Evolutionary conservation across 352 stramenopile species (phyloP).

Genomic region (Phytophthora colocasiae): DNA sequence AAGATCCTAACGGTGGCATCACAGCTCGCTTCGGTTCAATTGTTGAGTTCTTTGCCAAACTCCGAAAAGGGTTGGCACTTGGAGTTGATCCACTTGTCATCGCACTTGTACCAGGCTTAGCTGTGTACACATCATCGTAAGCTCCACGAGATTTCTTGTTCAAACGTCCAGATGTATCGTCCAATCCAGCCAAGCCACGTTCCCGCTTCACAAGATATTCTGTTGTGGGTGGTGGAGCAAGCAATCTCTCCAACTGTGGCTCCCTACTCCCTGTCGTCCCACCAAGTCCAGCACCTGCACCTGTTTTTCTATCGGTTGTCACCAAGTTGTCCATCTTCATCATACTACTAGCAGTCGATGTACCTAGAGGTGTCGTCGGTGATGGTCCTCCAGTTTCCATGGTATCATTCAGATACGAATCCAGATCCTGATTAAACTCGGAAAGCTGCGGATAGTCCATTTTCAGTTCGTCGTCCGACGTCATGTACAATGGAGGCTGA

Average conservation of each 20-base stretch:
- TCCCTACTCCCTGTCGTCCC: slow-evolving; percentile 28
- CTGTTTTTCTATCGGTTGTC: slow-evolving; percentile 24
- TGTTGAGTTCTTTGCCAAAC: slow-evolving; percentile 40
- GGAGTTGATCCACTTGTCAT: slow-evolving; percentile 4
- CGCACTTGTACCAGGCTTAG: slow-evolving; percentile 8
- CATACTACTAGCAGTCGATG: slow-evolving; percentile 17
- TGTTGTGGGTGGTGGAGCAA: slow-evolving; percentile 22
- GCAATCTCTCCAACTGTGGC: slow-evolving; percentile 52
- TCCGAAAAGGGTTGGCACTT: slow-evolving; percentile 41
- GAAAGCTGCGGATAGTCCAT: slow-evolving; percentile 74
- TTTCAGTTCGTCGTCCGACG: slow-evolving; percentile 72
- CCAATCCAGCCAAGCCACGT: slow-evolving; percentile 2
- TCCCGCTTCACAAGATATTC: slow-evolving; percentile 52
- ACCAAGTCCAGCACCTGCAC: not conserved
- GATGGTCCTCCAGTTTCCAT: slow-evolving; percentile 58
- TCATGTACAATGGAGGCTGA: slow-evolving; percentile 46
- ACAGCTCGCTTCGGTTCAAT: slow-evolving; percentile 51
- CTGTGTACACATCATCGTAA: slow-evolving; percentile 23
- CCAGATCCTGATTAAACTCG: slow-evolving; percentile 81
- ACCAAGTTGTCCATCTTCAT: slow-evolving; percentile 48
- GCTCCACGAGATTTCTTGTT: slow-evolving; percentile 24
- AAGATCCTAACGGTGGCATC: slow-evolving; percentile 25
- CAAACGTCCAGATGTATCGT: slow-evolving; percentile 8
- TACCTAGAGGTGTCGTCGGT: slow-evolving; percentile 53
- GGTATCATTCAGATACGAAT: slow-evolving; percentile 69